Conservation (phyloP, 768 basidiomycete genomes). For the Calvatia gigantea region DNA sequence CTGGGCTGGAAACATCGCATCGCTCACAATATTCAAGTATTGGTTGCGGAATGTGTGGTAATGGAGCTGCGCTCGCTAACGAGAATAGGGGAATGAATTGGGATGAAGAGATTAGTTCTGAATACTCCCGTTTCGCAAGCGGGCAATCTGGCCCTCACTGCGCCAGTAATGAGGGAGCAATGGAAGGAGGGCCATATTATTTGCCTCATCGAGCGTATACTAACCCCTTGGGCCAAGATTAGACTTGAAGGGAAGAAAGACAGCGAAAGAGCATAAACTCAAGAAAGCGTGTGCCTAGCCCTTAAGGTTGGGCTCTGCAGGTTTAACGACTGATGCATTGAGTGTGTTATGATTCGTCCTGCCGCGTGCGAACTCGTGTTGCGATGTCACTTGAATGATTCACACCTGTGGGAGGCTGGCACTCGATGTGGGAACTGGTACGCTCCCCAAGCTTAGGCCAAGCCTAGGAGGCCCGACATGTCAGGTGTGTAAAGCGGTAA, state of each 20-base stretch:
- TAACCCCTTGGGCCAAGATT: neutral
- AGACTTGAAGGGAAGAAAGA: neutral
- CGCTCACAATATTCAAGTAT: too few relatives aligned
- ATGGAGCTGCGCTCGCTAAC: too few relatives aligned
- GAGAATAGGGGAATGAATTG: neutral
- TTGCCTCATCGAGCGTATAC: neutral
- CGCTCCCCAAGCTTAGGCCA: neutral
- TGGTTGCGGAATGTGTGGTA: too few relatives aligned
- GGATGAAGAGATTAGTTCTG: neutral
- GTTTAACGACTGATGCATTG: conserved; percentile 7
- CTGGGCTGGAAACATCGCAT: too few relatives aligned
- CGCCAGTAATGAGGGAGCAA: neutral
- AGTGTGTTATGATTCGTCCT: neutral
- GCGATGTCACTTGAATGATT: neutral
- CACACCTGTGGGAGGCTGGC: conserved; percentile 8
- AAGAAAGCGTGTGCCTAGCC: neutral
- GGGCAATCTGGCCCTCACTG: neutral
- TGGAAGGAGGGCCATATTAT: too few relatives aligned
- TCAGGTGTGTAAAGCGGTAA: neutral
- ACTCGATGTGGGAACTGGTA: conserved; percentile 8
- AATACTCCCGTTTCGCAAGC: neutral
- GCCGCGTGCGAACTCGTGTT: conserved; percentile 4
- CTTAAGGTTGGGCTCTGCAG: neutral
- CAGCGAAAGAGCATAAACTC: neutral
- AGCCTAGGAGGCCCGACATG: neutral